Conservation (phyloP, 2,329 filamentous ascomycete species). For the Chaetomium sp. region DNA sequence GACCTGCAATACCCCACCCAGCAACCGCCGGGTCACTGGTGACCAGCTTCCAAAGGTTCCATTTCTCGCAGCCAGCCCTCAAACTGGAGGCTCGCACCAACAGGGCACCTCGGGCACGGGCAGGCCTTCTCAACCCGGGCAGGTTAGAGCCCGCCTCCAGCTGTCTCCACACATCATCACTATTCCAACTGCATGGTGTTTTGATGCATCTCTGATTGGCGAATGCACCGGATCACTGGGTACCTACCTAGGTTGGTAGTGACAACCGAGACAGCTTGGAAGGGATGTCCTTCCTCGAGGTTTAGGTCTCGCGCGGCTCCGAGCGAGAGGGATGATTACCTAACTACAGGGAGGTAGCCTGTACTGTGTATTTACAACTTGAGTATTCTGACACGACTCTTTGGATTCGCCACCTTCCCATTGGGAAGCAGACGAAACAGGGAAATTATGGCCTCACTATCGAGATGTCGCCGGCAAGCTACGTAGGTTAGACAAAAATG, state of each 20-base stretch:
- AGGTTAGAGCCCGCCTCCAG: neutral
- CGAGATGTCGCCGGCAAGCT: neutral
- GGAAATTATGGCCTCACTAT: neutral
- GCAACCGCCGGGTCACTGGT: slow-evolving; percentile 17
- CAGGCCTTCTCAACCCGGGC: neutral
- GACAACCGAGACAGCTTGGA: neutral
- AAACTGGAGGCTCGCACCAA: neutral
- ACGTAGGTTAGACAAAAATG: neutral
- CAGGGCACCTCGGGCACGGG: no score
- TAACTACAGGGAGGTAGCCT: neutral
- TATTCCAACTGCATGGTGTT: neutral
- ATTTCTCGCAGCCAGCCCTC: neutral
- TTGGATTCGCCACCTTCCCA: neutral
- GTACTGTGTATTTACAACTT: no score
- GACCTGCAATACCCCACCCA: slow-evolving; percentile 22
- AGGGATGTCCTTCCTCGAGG: neutral
- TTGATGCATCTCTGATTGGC: neutral
- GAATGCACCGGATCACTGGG: neutral
- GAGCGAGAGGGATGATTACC: neutral
- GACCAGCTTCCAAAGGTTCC: neutral
- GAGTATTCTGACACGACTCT: neutral
- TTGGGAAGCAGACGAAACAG: neutral
- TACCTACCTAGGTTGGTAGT: no score
- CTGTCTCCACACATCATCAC: neutral
- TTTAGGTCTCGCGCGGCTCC: slow-evolving; percentile 10